Conservation (phyloP, 1,284 basidiomycete genomes). For the Fereydounia khargensis region DNA sequence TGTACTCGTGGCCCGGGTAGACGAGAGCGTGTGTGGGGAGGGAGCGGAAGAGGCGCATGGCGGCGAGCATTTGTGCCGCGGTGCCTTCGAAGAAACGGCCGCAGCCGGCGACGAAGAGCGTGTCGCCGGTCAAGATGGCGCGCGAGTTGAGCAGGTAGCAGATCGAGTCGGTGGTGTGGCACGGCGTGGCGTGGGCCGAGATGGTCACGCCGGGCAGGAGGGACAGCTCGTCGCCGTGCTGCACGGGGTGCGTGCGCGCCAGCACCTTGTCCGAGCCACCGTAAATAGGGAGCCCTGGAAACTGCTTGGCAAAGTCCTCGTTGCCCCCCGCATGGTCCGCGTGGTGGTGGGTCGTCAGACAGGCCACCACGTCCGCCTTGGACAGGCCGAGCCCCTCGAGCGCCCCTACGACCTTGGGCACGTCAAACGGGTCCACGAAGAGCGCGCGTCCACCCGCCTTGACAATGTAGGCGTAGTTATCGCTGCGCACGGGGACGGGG, state of each 20-base stretch:
- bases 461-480: slow-evolving; percentile 57
- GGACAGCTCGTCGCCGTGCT: slow-evolving; percentile 32
- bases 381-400: slow-evolving; percentile 69
- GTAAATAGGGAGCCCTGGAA: slow-evolving; percentile 72
- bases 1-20: slow-evolving; percentile 75
- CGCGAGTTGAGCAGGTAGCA: slow-evolving; percentile 73
- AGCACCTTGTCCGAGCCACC: slow-evolving; percentile 75
- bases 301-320: slow-evolving; percentile 62
- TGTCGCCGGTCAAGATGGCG: slow-evolving; percentile 90
- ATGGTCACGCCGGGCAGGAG: slow-evolving; percentile 31
- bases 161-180: slow-evolving; percentile 95
- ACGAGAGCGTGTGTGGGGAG: slow-evolving; percentile 79
- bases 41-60: slow-evolving; percentile 66
- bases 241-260: slow-evolving; percentile 71
- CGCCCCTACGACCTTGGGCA: slow-evolving; percentile 69
- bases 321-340: slow-evolving; percentile 85
- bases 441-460: slow-evolving; percentile 39
- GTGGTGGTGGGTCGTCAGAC: slow-evolving; percentile 55
- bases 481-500: slow-evolving; percentile 54
- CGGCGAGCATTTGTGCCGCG: slow-evolving; percentile 79
- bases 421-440: slow-evolving; percentile 72
- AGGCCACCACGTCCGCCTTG: slow-evolving; percentile 59
- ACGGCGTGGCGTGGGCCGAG: slow-evolving; percentile 73
- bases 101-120: slow-evolving; percentile 86
- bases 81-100: slow-evolving; percentile 97